Percentiles rank a stretch among this genome's conserved stretches.
These are phyloP conservation scores for Sporothrix brasiliensis DNA, from an alignment of 2,329 filamentous ascomycete species.

Conservation along the genomic window DNA sequence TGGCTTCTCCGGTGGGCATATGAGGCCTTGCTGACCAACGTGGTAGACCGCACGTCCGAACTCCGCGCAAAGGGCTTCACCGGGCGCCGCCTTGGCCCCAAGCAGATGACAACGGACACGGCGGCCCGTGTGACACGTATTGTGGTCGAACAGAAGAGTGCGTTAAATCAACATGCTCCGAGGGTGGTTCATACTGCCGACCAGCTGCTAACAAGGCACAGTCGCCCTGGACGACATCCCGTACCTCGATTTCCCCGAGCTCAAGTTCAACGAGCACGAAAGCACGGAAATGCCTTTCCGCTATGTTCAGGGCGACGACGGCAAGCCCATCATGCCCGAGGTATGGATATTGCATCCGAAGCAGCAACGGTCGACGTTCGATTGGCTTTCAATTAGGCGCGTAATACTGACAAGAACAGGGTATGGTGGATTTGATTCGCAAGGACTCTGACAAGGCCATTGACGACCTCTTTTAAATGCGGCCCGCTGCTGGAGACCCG, in stretches of 20 bases:
- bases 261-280: conserved; percentile 88
- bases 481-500: not conserved
- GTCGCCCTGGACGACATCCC: conserved; percentile 76
- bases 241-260: conserved; percentile 85
- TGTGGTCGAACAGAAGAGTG: conserved; percentile 82
- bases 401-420: conserved; percentile 55
- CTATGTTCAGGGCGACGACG: conserved; percentile 77
- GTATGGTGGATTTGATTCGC: conserved; percentile 92
- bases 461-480: conserved; percentile 67
- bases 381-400: not conserved
- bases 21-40: conserved; percentile 31
- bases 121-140: conserved; percentile 91
- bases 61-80: conserved; percentile 90
- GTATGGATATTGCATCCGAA: conserved; percentile 51
- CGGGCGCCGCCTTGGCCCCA: conserved; percentile 82
- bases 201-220: conserved; percentile 44
- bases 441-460: conserved; percentile 93
- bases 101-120: conserved; percentile 98
- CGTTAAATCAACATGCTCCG: conserved; percentile 37
- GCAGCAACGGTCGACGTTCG: not conserved
- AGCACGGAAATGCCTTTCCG: conserved; percentile 98
- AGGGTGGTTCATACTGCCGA: no score
- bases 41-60: conserved; percentile 87
- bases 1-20: not conserved
- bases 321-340: conserved; percentile 86